Evolutionary conservation across 352 stramenopile genomes (phyloP), one percentile per base, ranked within the genome.

Genomic region (Peronospora destructor): DNA sequence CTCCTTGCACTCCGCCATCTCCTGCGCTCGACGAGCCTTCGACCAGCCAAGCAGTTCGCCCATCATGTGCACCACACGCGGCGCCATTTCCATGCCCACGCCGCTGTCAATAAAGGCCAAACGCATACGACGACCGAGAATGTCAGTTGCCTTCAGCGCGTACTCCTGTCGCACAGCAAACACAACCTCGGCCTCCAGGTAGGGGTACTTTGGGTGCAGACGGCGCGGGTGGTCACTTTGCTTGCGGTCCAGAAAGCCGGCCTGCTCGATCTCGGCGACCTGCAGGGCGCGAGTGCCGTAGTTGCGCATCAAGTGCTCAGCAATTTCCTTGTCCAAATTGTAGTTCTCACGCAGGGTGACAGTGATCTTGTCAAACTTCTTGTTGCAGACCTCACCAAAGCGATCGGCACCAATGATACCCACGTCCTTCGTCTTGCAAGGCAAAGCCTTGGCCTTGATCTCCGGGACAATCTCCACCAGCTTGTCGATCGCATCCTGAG

Each of bases 351-450:
- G 75, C 46, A 97, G 69, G 45, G 90, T 97, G 36, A 97, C 74
- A 3, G 82, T 92, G 59, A 97, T 95, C 53, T 91, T 94, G 71
- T 98, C 90, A 54, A 98, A 98, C 69, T 98, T 97, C 67, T 97
- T 91, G 64, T 93, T 95, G 77, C 85, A 96, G 17, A 97, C 91
- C 43, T 97, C 87, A 30, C 91, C 90, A 39, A 95, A 91, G 43
- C 91, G 83, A 63, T 96, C 83, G 32, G 87, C 81, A 25, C 85
- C 83, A 40, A 97, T 82, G 45, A 95, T 84, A 21, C 88, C 77
- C 23, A 96, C 79, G 29, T 87, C 58, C 36, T 66, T 68, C 7
- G 87, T 96, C 57, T 80, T 79, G 68, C 86, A 95, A 4, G 70
- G 59, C 36, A 64, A 45, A 25, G 78, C 73, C 68, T 93, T 92